Base-by-base conservation (phyloP, 2,329 filamentous ascomycete species). In the Penicillium polonicum region DNA sequence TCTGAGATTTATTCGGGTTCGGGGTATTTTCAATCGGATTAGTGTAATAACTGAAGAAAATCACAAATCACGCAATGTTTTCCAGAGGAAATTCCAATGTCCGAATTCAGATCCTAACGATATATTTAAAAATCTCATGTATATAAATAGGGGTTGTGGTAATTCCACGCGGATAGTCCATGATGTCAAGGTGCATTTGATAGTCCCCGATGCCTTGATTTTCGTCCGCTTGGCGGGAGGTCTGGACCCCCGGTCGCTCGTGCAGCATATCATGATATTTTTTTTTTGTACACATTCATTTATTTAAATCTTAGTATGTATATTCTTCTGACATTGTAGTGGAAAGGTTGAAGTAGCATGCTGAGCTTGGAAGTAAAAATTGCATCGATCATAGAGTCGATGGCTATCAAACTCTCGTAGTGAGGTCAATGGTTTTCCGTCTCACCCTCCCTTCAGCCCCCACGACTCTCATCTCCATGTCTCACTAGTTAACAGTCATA, bases 101-200 rank as follows among this genome's bases (percentile, higher is more conserved):
- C 53, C 17, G n/a, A 44, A 55, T 44, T 39, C n/a, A 38, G 19
- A 56, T n/a, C 53, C 29, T 25, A 62, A 42, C 43, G 13, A 38
- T 39, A 48, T 23, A 5, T 9, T 4, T 21, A 19, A 12, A 21
- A 15, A 23, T 23, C 23, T 17, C 23, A 5, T 23, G 29, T 12
- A 21, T 23, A n/a, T n/a, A 38, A 19, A n/a, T 19, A 38, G 4
- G 15, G 21, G 45, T 17, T 12, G 52, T 59, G 58, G 52, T 60
- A 63, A 53, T 63, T 57, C 57, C 60, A 64, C 61, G 57, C 38
- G 0, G 12, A 33, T 31, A 60, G 27, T 62, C 42, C 13, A 64
- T 67, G 64, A 67, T 57, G 65, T 67, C 65, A 67, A 39, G 38
- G 53, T 58, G 57, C 62, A 58, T 36, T 57, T 60, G 62, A 62